phyloP scores from a whole-genome alignment of 495 filamentous ascomycete species.

The Penicillium verhagenii region DNA sequence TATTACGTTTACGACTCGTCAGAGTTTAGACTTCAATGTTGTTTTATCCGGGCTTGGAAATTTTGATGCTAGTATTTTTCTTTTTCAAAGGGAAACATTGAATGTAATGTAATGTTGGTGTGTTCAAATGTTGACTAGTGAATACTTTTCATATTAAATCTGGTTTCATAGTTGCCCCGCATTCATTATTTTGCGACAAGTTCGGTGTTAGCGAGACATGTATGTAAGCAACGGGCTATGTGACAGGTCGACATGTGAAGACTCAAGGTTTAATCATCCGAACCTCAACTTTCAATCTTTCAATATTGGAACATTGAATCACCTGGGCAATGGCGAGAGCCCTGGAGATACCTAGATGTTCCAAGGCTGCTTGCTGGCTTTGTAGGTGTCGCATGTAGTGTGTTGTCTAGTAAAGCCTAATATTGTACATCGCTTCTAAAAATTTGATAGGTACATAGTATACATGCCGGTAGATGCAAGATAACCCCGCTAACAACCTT shows the following conservation, averaged over 20 bases:
- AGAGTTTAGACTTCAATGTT: too few relatives aligned
- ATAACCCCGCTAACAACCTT: neutral
- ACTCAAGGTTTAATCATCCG: neutral
- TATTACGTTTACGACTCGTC: neutral
- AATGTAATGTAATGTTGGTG: neutral
- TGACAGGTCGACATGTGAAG: neutral
- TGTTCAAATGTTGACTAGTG: neutral
- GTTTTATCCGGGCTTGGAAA: neutral
- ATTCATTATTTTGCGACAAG: slow-evolving; percentile 5
- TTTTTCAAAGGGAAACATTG: too few relatives aligned
- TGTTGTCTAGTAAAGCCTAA: neutral
- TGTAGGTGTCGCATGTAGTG: neutral
- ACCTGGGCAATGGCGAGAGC: too few relatives aligned
- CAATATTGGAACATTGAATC: too few relatives aligned
- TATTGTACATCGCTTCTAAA: neutral
- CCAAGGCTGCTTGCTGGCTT: neutral
- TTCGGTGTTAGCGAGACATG: neutral
- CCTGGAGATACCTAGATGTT: too few relatives aligned
- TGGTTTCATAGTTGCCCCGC: slow-evolving; percentile 5
- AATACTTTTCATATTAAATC: neutral
- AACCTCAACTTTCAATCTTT: neutral
- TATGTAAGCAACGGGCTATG: too few relatives aligned
- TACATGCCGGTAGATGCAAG: neutral
- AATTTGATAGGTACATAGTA: neutral
- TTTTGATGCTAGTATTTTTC: neutral